Percentiles rank a stretch among this genome's conserved stretches.
phyloP scores from a whole-genome alignment of 139 green algal species.

The Haematococcus lacustris region DNA sequence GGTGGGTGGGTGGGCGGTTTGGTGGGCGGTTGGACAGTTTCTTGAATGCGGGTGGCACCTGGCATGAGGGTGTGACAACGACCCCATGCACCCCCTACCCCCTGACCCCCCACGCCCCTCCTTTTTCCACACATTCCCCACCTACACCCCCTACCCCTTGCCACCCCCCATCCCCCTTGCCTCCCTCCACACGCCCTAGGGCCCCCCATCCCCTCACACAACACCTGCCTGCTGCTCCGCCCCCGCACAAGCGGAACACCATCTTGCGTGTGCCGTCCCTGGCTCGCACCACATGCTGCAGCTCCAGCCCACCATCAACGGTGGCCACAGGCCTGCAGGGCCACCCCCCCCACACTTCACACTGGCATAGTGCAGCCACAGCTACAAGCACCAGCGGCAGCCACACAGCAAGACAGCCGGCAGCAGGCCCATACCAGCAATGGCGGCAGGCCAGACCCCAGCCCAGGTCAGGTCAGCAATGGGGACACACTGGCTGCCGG shows the following conservation, averaged over 20 bases:
- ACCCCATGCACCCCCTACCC: no score
- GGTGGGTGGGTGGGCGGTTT: no score
- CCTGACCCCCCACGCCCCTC: no score
- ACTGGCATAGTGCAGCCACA: background rate
- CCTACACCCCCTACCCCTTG: no score
- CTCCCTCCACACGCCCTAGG: background rate
- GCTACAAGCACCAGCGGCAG: background rate
- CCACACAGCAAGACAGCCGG: background rate
- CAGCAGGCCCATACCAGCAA: no score
- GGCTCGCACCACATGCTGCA: slow-evolving; percentile 43
- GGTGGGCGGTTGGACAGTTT: no score
- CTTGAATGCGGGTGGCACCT: no score
- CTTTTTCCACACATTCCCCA: no score
- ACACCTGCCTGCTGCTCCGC: slow-evolving; percentile 8
- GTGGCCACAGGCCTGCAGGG: slow-evolving; percentile 28
- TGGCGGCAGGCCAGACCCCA: background rate
- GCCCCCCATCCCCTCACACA: background rate
- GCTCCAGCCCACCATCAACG: slow-evolving; percentile 52
- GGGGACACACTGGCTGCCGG: background rate
- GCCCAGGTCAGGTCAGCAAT: background rate
- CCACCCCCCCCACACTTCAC: background rate
- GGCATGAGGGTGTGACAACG: no score
- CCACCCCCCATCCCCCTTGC: no score
- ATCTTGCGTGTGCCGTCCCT: slow-evolving; percentile 74
- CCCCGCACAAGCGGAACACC: slow-evolving; percentile 48